Evolutionary conservation across 1,284 basidiomycete species (phyloP).

Genomic region (Boletus smithii): DNA sequence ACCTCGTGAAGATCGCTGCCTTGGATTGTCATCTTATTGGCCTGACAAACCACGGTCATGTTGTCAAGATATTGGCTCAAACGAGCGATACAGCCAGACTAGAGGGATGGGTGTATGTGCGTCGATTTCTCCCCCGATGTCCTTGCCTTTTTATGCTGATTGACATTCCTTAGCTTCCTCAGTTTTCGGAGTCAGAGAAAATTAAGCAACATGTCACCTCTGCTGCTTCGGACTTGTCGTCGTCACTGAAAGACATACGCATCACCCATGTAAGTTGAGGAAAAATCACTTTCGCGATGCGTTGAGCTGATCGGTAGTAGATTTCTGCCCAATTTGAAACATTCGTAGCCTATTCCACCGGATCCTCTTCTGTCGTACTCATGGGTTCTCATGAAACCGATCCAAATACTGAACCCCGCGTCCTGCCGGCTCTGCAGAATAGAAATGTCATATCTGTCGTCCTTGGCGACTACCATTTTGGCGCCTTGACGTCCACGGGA

Average conservation of each 20-base stretch:
- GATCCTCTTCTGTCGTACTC: conserved; percentile 60
- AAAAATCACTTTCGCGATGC: conserved; percentile 4
- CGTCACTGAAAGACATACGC: conserved; percentile 44
- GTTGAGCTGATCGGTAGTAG: conserved; percentile 39
- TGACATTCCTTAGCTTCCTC: conserved; percentile 50
- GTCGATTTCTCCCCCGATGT: conserved; percentile 24
- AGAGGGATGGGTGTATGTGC: conserved; percentile 75
- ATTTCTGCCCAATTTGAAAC: conserved; percentile 81
- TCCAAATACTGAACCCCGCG: conserved; percentile 46
- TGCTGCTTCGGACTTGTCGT: conserved; percentile 32
- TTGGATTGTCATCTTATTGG: conserved; percentile 67
- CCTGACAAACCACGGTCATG: conserved; percentile 75
- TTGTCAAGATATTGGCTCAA: conserved; percentile 52
- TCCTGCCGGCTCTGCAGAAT: conserved; percentile 71
- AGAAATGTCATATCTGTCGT: conserved; percentile 77
- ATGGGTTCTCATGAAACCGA: conserved; percentile 51
- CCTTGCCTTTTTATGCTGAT: conserved; percentile 3
- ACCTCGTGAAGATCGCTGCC: conserved; percentile 76
- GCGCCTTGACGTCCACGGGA: conserved; percentile 76
- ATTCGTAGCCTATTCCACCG: conserved; percentile 81
- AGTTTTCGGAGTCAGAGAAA: conserved; percentile 60
- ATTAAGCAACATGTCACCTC: conserved; percentile 47
- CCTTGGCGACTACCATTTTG: conserved; percentile 87
- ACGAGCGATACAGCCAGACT: conserved; percentile 36
- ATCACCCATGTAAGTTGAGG: conserved; percentile 62